Evolutionary conservation across 441 rosid species (phyloP).

Genomic region (Populus trichocarpa): DNA sequence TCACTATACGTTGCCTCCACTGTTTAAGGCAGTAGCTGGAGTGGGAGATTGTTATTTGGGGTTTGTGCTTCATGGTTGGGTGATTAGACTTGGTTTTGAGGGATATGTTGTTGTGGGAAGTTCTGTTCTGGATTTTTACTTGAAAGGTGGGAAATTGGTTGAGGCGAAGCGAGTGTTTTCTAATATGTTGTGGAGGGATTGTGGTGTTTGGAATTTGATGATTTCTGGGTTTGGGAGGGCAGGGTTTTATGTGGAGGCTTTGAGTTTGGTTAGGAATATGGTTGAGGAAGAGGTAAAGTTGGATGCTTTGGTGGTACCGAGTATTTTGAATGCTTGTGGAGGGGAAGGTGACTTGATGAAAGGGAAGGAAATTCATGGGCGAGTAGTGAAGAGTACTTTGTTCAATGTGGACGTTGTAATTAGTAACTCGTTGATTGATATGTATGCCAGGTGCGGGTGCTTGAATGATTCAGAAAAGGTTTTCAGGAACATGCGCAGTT

Average conservation of each 20-base stretch:
- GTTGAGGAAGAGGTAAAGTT: slow-evolving; percentile 9
- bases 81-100: slow-evolving; percentile 25
- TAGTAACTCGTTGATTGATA: slow-evolving; percentile 26
- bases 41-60: slow-evolving; percentile 12
- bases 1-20: slow-evolving; percentile 24
- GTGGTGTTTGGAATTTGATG: slow-evolving; percentile 26
- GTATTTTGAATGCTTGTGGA: slow-evolving; percentile 22
- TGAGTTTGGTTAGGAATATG: slow-evolving; percentile 18
- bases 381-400: slow-evolving; percentile 10
- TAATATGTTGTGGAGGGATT: slow-evolving; percentile 20
- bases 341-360: slow-evolving; percentile 25
- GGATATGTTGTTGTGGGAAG: slow-evolving; percentile 23
- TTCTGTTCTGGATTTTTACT: slow-evolving; percentile 25
- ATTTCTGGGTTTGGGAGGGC: slow-evolving; percentile 22
- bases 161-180: slow-evolving; percentile 17
- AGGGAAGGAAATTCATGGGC: slow-evolving; percentile 25
- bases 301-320: slow-evolving; percentile 17
- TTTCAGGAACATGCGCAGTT: slow-evolving; percentile 10
- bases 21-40: slow-evolving; percentile 16
- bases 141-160: slow-evolving; percentile 19
- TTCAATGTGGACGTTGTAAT: slow-evolving; percentile 17
- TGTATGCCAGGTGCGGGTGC: slow-evolving; percentile 26
- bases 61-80: slow-evolving; percentile 22
- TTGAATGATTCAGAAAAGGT: slow-evolving; percentile 20
- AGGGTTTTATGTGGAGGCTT: slow-evolving; percentile 18